Evolutionary conservation across 2,329 filamentous ascomycete genomes (phyloP), one percentile per base, ranked within the genome.

Genomic region (Pseudogymnoascus sp.): DNA sequence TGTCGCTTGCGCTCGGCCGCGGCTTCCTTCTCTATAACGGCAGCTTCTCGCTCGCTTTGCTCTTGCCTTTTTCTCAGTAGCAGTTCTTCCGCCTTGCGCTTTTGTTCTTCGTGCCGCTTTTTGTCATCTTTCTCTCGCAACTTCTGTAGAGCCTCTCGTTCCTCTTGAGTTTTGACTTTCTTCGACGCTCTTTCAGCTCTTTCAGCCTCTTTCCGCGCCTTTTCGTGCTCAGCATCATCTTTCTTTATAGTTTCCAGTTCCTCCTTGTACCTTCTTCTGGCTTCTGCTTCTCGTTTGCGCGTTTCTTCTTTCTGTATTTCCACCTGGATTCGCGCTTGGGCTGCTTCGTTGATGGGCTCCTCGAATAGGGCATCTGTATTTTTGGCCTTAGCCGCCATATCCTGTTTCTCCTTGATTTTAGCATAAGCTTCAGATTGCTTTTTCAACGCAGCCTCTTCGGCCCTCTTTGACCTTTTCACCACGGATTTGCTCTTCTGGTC

Each of bases 331-430:
- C 51, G 51, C 6, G 29, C 51, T 14, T 36, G 51, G n/a, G 51
- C 29, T 18, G 51, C 51, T 14, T 57, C 51, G 51, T 57, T 57
- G 29, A 57, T 14, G 16, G 51, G 51, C 21, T 57, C 51, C 29
- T 57, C 51, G 29, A 57, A 57, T 21, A 57, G 23, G 10, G 51
- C 51, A 36, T 36, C n/a, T 12, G 26, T 57, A 36, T 34, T 5
- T 0, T 34, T 57, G 10, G 29, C 10, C 29, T 57, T 57, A 10
- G n/a, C 16, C 1, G 51, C 51, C 51, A 57, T 57, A 10, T 57
- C 51, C 29, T 57, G n/a, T 21, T 57, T 57, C 23, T 57, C 51
- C 10, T 57, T 34, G 51, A 57, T 57, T 57, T 57, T 57, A 14
- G 51, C 29, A 14, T 34, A 57, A 21, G 51, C 51, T 34, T 34